Conservation (phyloP, 352 stramenopile genomes). For the Phytopythium delawarense region DNA sequence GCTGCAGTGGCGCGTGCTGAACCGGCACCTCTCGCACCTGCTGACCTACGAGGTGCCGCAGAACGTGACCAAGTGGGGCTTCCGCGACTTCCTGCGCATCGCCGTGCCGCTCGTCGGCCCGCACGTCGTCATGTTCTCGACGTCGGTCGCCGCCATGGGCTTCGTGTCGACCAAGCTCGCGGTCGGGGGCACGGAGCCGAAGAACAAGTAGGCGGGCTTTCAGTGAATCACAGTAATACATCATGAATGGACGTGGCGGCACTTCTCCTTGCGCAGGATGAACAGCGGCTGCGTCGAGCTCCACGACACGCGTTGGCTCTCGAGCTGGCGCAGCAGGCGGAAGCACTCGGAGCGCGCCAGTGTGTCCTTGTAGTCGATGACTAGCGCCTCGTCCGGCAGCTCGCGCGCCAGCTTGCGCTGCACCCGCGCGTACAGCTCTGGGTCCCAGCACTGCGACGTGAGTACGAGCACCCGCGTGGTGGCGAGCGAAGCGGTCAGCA, state of each 20-base stretch:
- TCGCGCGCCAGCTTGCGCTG: slow-evolving; percentile 37
- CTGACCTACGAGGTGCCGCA: slow-evolving; percentile 68
- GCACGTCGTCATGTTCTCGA: slow-evolving; percentile 63
- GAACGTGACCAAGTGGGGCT: slow-evolving; percentile 64
- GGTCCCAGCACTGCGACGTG: slow-evolving; percentile 64
- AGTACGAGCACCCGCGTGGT: slow-evolving; percentile 36
- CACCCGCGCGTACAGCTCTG: slow-evolving; percentile 24
- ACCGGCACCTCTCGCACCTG: slow-evolving; percentile 53
- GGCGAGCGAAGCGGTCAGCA: slow-evolving; percentile 29
- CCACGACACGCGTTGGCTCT: slow-evolving; percentile 36
- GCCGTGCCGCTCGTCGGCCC: slow-evolving; percentile 49
- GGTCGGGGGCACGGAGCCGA: slow-evolving; percentile 6
- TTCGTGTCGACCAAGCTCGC: slow-evolving; percentile 66
- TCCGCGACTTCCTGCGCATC: slow-evolving; percentile 64
- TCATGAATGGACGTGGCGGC: too few species aligned
- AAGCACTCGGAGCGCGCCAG: slow-evolving; percentile 26
- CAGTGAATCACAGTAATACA: background rate
- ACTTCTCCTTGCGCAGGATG: background rate
- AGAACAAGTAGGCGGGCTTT: slow-evolving; percentile 1
- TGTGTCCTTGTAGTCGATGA: slow-evolving; percentile 51
- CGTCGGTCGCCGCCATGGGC: slow-evolving; percentile 59
- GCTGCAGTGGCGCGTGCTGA: slow-evolving; percentile 42
- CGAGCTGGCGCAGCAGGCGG: slow-evolving; percentile 15
- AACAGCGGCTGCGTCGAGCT: slow-evolving; percentile 31
- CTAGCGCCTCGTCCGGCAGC: slow-evolving; percentile 22